Conservation (phyloP, 192 early-diverging fungal species). For the Helicostylum pulchrum region DNA sequence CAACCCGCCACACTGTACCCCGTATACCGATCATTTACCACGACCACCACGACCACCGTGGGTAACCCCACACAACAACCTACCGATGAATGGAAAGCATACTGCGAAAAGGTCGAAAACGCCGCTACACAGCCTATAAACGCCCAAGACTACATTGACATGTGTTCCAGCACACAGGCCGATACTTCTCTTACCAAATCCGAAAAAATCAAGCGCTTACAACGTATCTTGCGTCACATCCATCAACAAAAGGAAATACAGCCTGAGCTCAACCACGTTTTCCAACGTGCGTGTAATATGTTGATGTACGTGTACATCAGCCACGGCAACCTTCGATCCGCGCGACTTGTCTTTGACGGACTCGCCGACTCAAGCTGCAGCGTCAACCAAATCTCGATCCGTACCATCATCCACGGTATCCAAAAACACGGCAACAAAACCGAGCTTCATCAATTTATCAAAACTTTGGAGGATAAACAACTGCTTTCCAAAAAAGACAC, state of each 20-base stretch:
- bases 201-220: not conserved
- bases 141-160: no score
- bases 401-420: slow-evolving; percentile 29
- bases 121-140: no score
- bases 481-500: not conserved
- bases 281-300: slow-evolving; percentile 18
- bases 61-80: no score
- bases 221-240: not conserved
- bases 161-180: no score
- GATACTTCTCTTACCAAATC: no score
- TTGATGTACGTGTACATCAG: slow-evolving; percentile 22
- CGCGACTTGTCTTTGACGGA: slow-evolving; percentile 15
- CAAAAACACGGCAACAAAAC: not conserved
- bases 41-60: no score
- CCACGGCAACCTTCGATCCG: slow-evolving; percentile 6
- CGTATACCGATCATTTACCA: no score
- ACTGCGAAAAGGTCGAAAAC: no score
- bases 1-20: no score
- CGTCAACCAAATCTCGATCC: slow-evolving; percentile 5
- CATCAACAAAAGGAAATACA: not conserved
- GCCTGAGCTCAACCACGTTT: not conserved
- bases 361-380: not conserved
- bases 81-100: no score
- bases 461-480: not conserved
- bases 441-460: slow-evolving; percentile 11